Conservation (phyloP, 352 stramenopile genomes). For the Detonula confervacea region DNA sequence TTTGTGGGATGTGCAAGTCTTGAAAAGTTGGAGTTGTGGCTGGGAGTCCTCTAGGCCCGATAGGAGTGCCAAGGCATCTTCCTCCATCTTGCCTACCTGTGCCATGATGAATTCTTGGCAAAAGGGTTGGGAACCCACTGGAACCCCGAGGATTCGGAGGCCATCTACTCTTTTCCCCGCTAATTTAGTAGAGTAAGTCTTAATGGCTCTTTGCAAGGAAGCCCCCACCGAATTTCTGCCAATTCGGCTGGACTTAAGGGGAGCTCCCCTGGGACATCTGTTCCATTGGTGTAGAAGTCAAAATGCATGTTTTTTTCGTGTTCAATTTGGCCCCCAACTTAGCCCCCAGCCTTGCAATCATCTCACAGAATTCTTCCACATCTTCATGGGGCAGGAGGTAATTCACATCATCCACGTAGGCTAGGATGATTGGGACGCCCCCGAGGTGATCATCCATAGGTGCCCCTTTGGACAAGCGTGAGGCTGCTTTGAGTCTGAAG, state of each 20-base stretch:
- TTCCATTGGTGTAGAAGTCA: constrained; percentile 8
- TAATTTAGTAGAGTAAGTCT: no score
- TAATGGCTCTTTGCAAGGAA: no score
- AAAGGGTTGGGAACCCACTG: constrained; percentile 5
- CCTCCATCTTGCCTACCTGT: neutral
- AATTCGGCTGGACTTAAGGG: neutral
- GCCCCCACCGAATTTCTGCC: neutral
- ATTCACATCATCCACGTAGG: constrained; percentile 28
- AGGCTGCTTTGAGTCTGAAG: neutral
- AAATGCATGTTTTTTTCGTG: constrained; percentile 31
- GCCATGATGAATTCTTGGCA: constrained; percentile 12
- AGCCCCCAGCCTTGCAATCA: neutral
- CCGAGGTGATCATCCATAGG: neutral
- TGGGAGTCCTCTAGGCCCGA: constrained; percentile 3
- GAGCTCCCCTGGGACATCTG: neutral
- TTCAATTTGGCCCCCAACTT: constrained; percentile 21
- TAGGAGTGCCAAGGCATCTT: neutral
- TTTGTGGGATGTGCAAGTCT: constrained; percentile 16
- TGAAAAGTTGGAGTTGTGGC: constrained; percentile 10
- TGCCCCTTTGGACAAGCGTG: neutral
- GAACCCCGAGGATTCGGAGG: no score
- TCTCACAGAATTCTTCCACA: constrained; percentile 11
- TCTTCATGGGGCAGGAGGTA: constrained; percentile 25
- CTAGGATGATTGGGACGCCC: constrained; percentile 1
- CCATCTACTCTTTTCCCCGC: no score